A percentile compares a stretch with the other conserved stretches of the same genome.
Evolutionary conservation across 371 early-diverging fungal genomes (phyloP).

Genomic region (Mucor sp.): DNA sequence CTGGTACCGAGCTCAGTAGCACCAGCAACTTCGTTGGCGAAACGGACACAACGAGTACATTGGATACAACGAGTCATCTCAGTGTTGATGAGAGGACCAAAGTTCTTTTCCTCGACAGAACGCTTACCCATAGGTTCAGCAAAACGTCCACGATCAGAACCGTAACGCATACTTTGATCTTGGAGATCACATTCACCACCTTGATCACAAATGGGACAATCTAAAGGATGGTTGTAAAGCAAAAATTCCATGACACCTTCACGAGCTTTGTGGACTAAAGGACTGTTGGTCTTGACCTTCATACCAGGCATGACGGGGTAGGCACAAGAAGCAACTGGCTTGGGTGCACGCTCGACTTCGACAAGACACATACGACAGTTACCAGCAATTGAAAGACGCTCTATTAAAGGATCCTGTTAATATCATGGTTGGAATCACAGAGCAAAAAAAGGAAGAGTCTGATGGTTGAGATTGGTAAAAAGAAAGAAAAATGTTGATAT

Average conservation of each 20-base stretch:
- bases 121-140: constrained; percentile 87
- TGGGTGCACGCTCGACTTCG: constrained; percentile 94
- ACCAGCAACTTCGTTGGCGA: constrained; percentile 97
- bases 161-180: constrained; percentile 96
- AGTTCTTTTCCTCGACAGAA: constrained; percentile 96
- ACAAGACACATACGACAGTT: constrained; percentile 99
- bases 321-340: constrained; percentile 96
- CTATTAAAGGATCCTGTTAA: constrained; percentile 18
- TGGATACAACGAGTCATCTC: constrained; percentile 98
- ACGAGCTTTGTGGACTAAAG: constrained; percentile 94
- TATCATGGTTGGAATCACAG: neutral
- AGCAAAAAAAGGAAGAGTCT: neutral
- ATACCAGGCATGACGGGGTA: constrained; percentile 97
- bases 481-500: neutral
- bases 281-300: constrained; percentile 94
- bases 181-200: constrained; percentile 99
- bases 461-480: neutral
- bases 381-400: constrained; percentile 94
- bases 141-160: constrained; percentile 93
- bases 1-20: constrained; percentile 94
- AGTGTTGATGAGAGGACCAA: constrained; percentile 96
- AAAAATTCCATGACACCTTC: constrained; percentile 99
- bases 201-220: constrained; percentile 98
- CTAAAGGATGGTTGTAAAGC: constrained; percentile 96
- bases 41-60: constrained; percentile 98